Conservation (phyloP, 2,329 filamentous ascomycete species). For the Zasmidium citrigriseum region DNA sequence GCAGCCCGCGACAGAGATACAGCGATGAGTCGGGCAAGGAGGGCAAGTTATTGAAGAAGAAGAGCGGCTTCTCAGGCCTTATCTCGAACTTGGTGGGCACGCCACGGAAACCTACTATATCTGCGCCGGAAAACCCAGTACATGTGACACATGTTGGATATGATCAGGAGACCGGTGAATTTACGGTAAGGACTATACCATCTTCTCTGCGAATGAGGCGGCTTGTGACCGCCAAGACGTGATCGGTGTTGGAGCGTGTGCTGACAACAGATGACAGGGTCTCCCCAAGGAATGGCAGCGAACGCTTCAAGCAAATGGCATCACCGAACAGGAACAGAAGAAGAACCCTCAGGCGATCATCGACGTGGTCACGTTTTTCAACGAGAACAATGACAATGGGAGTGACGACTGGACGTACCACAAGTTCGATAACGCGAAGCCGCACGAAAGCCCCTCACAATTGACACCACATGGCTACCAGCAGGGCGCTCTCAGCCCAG, state of each 20-base stretch:
- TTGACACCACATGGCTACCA: conserved; percentile 25
- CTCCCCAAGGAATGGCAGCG: conserved; percentile 98
- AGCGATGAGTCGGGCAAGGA: conserved; percentile 74
- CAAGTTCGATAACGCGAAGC: conserved; percentile 88
- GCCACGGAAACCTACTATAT: conserved; percentile 88
- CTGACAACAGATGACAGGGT: conserved; percentile 53
- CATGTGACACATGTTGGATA: conserved; percentile 98
- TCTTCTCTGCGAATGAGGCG: neutral
- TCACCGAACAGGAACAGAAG: conserved; percentile 92
- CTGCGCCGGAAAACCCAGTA: conserved; percentile 95
- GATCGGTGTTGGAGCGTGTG: neutral
- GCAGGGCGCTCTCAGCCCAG: conserved; percentile 31
- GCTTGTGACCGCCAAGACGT: neutral
- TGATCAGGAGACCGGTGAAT: conserved; percentile 93
- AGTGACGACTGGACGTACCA: conserved; percentile 89
- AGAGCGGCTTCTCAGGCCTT: conserved; percentile 84
- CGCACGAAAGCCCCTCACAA: conserved; percentile 49
- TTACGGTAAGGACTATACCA: conserved; percentile 68
- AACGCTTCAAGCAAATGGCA: conserved; percentile 91
- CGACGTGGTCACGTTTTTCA: conserved; percentile 95
- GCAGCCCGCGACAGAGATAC: conserved; percentile 66
- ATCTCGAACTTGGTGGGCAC: conserved; percentile 83
- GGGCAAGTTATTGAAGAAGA: conserved; percentile 71
- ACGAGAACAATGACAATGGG: conserved; percentile 78
- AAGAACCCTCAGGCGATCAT: conserved; percentile 95